Conservation (phyloP, 1,139 yeast species). For the Martiniozyma asiatica region DNA sequence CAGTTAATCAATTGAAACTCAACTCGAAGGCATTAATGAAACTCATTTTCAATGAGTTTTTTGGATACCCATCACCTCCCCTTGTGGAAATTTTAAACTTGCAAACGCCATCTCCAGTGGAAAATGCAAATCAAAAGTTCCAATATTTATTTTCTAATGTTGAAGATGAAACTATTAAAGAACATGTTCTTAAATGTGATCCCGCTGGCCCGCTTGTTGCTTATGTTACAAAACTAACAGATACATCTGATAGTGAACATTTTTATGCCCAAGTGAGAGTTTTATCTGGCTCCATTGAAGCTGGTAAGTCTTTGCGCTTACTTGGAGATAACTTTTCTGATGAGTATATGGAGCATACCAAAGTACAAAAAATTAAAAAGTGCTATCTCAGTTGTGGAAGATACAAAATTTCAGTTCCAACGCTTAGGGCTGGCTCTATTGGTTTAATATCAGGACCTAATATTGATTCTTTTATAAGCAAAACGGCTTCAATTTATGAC, state of each 20-base stretch:
- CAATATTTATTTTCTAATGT: conserved; percentile 13
- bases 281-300: conserved; percentile 42
- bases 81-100: conserved; percentile 39
- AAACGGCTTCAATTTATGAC: conserved; percentile 45
- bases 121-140: conserved; percentile 20
- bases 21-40: conserved; percentile 51
- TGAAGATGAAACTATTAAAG: conserved; percentile 9
- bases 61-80: conserved; percentile 36
- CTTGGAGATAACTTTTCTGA: conserved; percentile 49
- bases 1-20: conserved; percentile 30
- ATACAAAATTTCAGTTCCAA: conserved; percentile 44
- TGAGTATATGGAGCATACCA: conserved; percentile 23
- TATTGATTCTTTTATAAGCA: conserved; percentile 39
- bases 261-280: conserved; percentile 52
- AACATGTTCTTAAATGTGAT: conserved; percentile 22
- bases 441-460: conserved; percentile 51
- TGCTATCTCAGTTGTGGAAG: conserved; percentile 62
- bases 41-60: conserved; percentile 42
- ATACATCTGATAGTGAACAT: conserved; percentile 33
- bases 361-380: conserved; percentile 28
- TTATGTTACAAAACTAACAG: conserved; percentile 50
- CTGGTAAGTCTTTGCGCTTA: conserved; percentile 38
- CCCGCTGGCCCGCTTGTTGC: conserved; percentile 37
- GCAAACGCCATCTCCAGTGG: conserved; percentile 31
- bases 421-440: conserved; percentile 52